Conservation (phyloP, 2,329 filamentous ascomycete genomes). For the Fusarium abutilonis region DNA sequence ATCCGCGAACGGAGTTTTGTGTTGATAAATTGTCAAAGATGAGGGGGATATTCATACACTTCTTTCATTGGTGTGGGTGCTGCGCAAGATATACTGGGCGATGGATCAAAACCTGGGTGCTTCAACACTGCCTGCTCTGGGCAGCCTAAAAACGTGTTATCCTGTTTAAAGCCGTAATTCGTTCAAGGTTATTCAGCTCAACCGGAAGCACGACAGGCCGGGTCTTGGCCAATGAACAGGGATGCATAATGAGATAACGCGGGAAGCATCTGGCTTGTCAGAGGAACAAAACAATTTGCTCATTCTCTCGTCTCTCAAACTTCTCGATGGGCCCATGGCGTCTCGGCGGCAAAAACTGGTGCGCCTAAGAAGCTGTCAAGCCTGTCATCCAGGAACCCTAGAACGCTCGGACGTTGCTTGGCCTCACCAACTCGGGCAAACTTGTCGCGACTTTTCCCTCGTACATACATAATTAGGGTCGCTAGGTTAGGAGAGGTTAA, state of each 20-base stretch:
- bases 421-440: conserved; percentile 36
- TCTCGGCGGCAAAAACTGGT: conserved; percentile 35
- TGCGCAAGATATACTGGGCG: conserved; percentile 63
- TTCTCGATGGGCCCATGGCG: conserved; percentile 12
- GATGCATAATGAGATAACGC: conserved; percentile 5
- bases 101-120: conserved; percentile 51
- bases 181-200: conserved; percentile 46
- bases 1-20: conserved; percentile 39
- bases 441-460: conserved; percentile 34
- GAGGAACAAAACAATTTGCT: conserved; percentile 7
- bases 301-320: not conserved
- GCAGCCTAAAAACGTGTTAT: not conserved
- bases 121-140: not conserved
- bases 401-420: conserved; percentile 31
- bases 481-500: conserved; percentile 22
- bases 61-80: conserved; percentile 71
- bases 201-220: not conserved
- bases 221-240: conserved; percentile 5
- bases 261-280: conserved; percentile 5
- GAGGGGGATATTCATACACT: no score
- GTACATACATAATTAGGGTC: not conserved
- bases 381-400: conserved; percentile 33
- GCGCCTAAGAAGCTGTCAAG: conserved; percentile 32
- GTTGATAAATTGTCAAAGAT: no score
- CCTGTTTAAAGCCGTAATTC: conserved; percentile 55